These are phyloP conservation scores for Amanita fuliginea DNA, from an alignment of 768 basidiomycete species.

Conservation along the genomic window DNA sequence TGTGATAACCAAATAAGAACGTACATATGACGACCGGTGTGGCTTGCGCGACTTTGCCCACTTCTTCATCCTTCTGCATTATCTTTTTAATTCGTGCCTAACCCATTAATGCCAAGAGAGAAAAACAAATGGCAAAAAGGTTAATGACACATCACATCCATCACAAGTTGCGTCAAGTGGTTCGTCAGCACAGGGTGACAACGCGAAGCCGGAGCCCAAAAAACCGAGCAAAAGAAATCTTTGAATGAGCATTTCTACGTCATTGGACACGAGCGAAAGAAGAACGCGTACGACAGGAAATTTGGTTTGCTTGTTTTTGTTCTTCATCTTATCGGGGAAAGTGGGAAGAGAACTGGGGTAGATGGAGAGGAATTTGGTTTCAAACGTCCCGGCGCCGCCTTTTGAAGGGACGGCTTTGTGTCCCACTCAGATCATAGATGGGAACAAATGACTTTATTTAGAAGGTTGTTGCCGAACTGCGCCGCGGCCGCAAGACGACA, in stretches of 20 bases:
- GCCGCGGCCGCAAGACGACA: no score
- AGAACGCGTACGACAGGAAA: conserved; percentile 70
- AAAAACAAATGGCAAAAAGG: background rate
- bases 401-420: background rate
- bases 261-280: background rate
- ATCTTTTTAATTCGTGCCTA: conserved; percentile 98
- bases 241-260: background rate
- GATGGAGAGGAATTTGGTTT: background rate
- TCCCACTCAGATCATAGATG: background rate
- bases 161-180: background rate
- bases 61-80: conserved; percentile 99
- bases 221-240: background rate
- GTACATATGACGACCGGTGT: conserved; percentile 94
- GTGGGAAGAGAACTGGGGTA: background rate
- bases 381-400: background rate
- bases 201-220: background rate
- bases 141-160: background rate
- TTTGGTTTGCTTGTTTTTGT: conserved; percentile 85
- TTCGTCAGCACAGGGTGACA: background rate
- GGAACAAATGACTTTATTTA: background rate
- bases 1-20: conserved; percentile 17
- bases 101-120: background rate
- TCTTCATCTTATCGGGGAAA: conserved; percentile 46
- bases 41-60: conserved; percentile 94
- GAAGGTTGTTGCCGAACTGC: background rate